Conservation (phyloP, 2,329 filamentous ascomycete species). For the Periconia macrospinosa region DNA sequence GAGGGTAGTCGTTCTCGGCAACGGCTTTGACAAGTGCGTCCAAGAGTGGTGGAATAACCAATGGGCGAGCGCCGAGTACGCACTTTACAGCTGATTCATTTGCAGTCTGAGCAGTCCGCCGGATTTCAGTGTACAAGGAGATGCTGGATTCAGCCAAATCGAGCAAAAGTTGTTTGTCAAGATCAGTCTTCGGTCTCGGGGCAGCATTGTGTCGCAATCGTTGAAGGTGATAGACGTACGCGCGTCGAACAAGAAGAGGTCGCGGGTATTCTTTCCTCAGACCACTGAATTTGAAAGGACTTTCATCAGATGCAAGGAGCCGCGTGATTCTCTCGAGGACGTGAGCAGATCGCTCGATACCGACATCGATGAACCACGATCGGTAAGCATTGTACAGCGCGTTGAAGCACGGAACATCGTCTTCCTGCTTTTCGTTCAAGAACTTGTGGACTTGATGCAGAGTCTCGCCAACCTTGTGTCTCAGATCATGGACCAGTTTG, state of each 20-base stretch:
- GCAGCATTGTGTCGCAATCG: constrained; percentile 92
- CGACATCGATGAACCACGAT: constrained; percentile 97
- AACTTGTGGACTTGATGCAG: constrained; percentile 85
- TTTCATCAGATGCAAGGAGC: constrained; percentile 82
- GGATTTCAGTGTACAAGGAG: constrained; percentile 91
- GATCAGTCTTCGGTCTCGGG: constrained; percentile 81
- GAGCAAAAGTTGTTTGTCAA: constrained; percentile 81
- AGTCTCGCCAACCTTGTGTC: constrained; percentile 76
- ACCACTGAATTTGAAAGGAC: constrained; percentile 92
- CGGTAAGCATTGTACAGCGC: constrained; percentile 88
- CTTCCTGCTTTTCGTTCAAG: constrained; percentile 80
- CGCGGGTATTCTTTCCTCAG: constrained; percentile 90
- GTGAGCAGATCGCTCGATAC: constrained; percentile 92
- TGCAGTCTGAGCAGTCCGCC: constrained; percentile 88
- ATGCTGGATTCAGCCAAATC: constrained; percentile 89
- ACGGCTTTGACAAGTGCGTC: constrained; percentile 77
- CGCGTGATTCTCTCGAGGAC: constrained; percentile 84
- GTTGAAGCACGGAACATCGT: constrained; percentile 95
- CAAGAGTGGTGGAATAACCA: constrained; percentile 88
- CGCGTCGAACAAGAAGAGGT: constrained; percentile 86
- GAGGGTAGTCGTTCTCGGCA: constrained; percentile 77
- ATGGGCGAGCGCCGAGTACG: constrained; percentile 80
- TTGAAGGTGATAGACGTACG: constrained; percentile 92
- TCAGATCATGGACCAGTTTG: constrained; percentile 74
- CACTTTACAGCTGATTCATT: constrained; percentile 92